A percentile compares a stretch with the other conserved stretches of the same genome.
These are phyloP conservation scores for Rubia tinctorum DNA, from an alignment of 305 asterid genomes.

Conservation along the genomic window DNA sequence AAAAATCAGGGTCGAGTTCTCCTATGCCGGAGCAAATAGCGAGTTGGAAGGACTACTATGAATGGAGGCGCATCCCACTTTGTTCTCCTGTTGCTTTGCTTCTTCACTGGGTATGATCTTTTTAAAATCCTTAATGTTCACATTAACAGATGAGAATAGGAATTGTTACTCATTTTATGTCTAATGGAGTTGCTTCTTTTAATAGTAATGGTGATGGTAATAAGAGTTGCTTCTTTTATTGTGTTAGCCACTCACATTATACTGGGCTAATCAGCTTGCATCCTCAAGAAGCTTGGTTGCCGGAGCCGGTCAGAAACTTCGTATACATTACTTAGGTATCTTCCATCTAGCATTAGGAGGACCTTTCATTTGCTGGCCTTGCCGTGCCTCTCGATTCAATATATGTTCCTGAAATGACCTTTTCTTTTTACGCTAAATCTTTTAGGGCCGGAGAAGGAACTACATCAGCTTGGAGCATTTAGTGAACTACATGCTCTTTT, in stretches of 20 bases:
- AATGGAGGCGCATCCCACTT: constrained; percentile 88
- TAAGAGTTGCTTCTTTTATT: constrained; percentile 16
- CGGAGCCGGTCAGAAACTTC: constrained; percentile 39
- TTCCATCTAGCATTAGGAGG: constrained; percentile 6
- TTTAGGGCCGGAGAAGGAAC: constrained; percentile 88
- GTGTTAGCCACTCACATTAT: constrained; percentile 72
- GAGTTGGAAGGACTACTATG: constrained; percentile 79
- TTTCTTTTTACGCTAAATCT: constrained; percentile 25
- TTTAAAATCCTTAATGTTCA: neutral
- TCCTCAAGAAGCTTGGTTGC: constrained; percentile 42
- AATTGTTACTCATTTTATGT: constrained; percentile 3
- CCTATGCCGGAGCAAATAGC: constrained; percentile 33
- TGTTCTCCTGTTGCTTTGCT: constrained; percentile 82
- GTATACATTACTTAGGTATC: constrained; percentile 83
- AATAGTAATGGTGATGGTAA: constrained; percentile 14
- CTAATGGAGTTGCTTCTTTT: too few species aligned
- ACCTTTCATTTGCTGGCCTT: neutral
- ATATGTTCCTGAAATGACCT: constrained; percentile 11
- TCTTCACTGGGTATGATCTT: constrained; percentile 82
- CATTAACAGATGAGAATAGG: neutral
- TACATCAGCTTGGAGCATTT: constrained; percentile 68
- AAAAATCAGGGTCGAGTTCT: constrained; percentile 52
- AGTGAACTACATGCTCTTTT: constrained; percentile 77
- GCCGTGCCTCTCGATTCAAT: neutral
- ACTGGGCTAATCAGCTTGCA: constrained; percentile 68